Percentiles rank a stretch among this genome's conserved stretches.
phyloP scores from a whole-genome alignment of 1,284 basidiomycete species.

The Puccinia novopanici region DNA sequence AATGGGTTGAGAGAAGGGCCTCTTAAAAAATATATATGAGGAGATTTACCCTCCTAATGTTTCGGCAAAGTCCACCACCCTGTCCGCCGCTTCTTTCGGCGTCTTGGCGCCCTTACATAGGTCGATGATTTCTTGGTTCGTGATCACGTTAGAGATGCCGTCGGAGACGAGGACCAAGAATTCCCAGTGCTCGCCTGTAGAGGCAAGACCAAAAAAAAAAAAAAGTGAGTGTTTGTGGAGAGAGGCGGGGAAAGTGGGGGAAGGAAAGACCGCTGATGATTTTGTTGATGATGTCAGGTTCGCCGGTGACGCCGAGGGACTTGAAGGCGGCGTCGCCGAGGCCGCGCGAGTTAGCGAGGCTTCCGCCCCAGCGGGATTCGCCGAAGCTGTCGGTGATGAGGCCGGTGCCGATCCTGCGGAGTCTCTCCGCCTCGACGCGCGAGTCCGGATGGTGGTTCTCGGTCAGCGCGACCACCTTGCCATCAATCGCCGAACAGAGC shows the following conservation, averaged over 20 bases:
- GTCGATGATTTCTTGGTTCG: conserved; percentile 92
- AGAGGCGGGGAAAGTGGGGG: too few relatives aligned
- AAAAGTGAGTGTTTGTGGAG: conserved; percentile 21
- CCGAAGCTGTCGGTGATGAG: conserved; percentile 93
- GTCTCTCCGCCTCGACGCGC: conserved; percentile 76
- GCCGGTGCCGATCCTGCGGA: conserved; percentile 80
- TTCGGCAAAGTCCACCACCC: conserved; percentile 83
- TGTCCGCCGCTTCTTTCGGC: conserved; percentile 77
- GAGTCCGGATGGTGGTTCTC: conserved; percentile 91
- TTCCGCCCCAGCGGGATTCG: conserved; percentile 89
- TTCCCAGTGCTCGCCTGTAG: conserved; percentile 52
- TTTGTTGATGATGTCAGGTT: conserved; percentile 84
- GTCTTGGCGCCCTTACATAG: conserved; percentile 73
- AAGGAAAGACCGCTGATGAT: conserved; percentile 69
- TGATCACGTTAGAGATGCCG: conserved; percentile 83
- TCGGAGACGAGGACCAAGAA: conserved; percentile 63
- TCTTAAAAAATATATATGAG: not conserved
- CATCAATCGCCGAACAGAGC: conserved; percentile 73
- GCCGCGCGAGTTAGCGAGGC: conserved; percentile 87
- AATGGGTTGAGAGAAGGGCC: too few relatives aligned
- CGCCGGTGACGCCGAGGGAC: conserved; percentile 84
- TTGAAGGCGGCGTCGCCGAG: conserved; percentile 91
- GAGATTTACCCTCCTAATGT: conserved; percentile 66
- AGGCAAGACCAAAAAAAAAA: not conserved
- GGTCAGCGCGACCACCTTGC: conserved; percentile 75